Conservation (phyloP, 129 eudicot genomes). For the Flaveria sonorensis region DNA sequence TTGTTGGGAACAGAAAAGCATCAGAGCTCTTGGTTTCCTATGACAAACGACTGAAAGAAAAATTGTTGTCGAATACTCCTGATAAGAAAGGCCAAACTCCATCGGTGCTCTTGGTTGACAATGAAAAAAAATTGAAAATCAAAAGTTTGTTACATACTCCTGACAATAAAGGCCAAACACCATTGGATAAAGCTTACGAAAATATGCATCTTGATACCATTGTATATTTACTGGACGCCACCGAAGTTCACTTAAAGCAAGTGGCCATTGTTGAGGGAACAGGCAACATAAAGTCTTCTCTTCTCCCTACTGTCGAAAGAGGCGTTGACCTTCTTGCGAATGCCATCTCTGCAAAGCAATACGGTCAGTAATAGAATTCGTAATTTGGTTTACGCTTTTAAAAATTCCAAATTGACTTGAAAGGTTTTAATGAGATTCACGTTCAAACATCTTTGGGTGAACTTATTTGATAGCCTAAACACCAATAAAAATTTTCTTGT, state of each 20-base stretch:
- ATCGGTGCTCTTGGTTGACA: too few relatives aligned
- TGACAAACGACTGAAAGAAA: too few relatives aligned
- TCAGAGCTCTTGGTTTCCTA: conserved; percentile 2
- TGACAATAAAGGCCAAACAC: not conserved
- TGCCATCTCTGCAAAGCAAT: conserved; percentile 13
- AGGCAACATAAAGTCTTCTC: not conserved
- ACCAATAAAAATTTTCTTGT: too few relatives aligned
- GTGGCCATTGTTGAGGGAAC: not conserved
- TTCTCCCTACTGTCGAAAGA: not conserved
- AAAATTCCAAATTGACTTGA: too few relatives aligned
- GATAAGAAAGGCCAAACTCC: too few relatives aligned
- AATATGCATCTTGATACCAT: conserved; percentile 22
- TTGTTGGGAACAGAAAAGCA: conserved; percentile 17
- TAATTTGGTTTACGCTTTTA: too few relatives aligned
- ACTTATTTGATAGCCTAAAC: too few relatives aligned
- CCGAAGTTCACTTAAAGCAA: not conserved
- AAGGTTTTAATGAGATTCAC: too few relatives aligned
- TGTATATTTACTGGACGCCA: conserved; percentile 6
- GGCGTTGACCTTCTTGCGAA: conserved; percentile 5
- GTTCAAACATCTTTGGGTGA: too few relatives aligned
- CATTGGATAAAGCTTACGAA: conserved; percentile 22
- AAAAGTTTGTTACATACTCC: not conserved
- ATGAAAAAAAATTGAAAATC: too few relatives aligned
- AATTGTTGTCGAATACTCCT: too few relatives aligned
- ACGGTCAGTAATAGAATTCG: not conserved